These are phyloP conservation scores for Chrysanthemum seticuspe DNA, from an alignment of 129 eudicot genomes.

Conservation along the genomic window DNA sequence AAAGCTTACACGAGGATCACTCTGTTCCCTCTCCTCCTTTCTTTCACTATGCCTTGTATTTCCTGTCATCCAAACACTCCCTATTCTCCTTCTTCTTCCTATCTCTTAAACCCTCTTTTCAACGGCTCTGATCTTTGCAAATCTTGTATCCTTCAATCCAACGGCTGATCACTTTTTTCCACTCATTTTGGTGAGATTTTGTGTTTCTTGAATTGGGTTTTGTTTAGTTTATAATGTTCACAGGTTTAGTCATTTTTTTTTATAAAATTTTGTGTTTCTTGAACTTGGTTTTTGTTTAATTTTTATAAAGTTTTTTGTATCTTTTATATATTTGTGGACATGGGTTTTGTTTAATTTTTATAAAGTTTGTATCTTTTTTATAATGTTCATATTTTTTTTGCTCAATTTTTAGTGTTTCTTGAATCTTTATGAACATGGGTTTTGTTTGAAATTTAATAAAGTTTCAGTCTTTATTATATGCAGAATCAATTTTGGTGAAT, in stretches of 20 bases:
- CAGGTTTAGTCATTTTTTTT: not conserved
- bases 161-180: constrained; percentile 11
- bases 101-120: constrained; percentile 39
- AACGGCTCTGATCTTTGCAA: constrained; percentile 26
- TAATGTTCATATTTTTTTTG: constrained; percentile 7
- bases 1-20: constrained; percentile 72
- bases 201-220: constrained; percentile 25
- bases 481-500: no score
- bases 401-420: constrained; percentile 9
- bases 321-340: no score
- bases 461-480: no score
- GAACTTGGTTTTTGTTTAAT: no score
- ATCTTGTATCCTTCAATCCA: constrained; percentile 11
- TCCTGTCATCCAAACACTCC: constrained; percentile 43
- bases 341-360: constrained; percentile 15
- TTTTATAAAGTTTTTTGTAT: no score
- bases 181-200: constrained; percentile 38
- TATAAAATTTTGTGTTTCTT: not conserved
- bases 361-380: constrained; percentile 6
- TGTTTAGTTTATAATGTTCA: constrained; percentile 6
- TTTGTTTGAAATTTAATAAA: no score
- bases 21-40: constrained; percentile 44
- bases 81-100: constrained; percentile 24
- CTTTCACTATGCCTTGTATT: constrained; percentile 32
- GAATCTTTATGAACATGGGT: no score